These are phyloP conservation scores for Lactarius pseudohatsudake DNA, from an alignment of 768 basidiomycete genomes.

Conservation along the genomic window DNA sequence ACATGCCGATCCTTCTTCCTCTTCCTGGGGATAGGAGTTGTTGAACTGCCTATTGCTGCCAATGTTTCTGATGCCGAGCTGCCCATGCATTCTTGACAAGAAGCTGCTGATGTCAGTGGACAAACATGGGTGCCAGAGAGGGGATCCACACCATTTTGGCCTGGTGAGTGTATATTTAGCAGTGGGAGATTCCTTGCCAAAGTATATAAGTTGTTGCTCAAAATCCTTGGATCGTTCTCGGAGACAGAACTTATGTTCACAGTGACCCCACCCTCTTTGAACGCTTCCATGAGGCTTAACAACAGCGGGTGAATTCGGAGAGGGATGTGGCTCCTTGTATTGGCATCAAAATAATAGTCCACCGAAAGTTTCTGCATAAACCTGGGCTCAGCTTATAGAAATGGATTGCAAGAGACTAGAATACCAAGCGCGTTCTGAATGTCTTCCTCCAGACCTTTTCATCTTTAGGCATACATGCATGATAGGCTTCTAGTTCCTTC, in stretches of 20 bases:
- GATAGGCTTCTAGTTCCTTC: not conserved
- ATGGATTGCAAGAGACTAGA: not conserved
- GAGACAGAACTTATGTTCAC: not conserved
- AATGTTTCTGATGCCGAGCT: too few species aligned
- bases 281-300: not conserved
- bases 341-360: not conserved
- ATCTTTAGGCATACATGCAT: not conserved
- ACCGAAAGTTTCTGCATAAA: not conserved
- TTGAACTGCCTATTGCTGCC: too few species aligned
- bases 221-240: not conserved
- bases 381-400: not conserved
- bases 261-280: fast-evolving
- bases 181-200: not conserved
- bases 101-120: too few species aligned
- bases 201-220: not conserved
- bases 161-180: not conserved
- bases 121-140: too few species aligned
- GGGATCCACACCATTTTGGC: not conserved
- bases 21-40: too few species aligned
- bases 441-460: not conserved
- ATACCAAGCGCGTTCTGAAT: not conserved
- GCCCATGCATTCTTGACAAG: too few species aligned
- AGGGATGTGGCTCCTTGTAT: fast-evolving
- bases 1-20: too few species aligned
- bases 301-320: not conserved